These are phyloP conservation scores for Arthrobotrys conoides DNA, from an alignment of 2,329 filamentous ascomycete species.

Conservation along the genomic window DNA sequence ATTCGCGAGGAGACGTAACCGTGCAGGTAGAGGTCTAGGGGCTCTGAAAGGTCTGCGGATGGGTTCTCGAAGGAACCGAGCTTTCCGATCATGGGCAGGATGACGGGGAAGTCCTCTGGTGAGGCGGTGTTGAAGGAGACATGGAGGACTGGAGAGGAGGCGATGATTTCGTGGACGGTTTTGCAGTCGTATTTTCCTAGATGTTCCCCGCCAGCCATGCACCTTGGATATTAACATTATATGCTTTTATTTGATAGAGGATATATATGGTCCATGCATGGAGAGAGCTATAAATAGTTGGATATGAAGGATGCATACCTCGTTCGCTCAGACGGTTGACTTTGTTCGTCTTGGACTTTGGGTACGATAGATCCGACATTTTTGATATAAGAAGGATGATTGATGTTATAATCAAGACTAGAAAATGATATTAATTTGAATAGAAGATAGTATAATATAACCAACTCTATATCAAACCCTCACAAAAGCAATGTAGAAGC, in stretches of 20 bases:
- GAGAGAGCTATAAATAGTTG: not conserved
- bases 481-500: conserved; percentile 25
- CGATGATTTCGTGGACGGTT: conserved; percentile 82
- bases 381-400: conserved; percentile 57
- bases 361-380: conserved; percentile 74
- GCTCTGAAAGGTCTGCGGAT: conserved; percentile 74
- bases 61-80: conserved; percentile 80
- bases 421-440: too few relatives aligned
- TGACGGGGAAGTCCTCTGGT: conserved; percentile 79
- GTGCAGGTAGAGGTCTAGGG: conserved; percentile 83
- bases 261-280: too few relatives aligned
- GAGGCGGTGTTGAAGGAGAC: conserved; percentile 78
- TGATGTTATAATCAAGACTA: too few relatives aligned
- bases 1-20: conserved; percentile 85
- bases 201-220: not conserved
- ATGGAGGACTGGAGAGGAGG: conserved; percentile 80
- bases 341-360: conserved; percentile 75
- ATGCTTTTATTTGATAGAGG: not conserved
- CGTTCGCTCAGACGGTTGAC: conserved; percentile 77
- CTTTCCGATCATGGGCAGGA: conserved; percentile 87
- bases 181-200: conserved; percentile 81
- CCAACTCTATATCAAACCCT: not conserved
- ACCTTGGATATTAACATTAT: not conserved
- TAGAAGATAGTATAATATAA: not conserved
- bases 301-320: conserved; percentile 69